Percentiles rank a stretch among this genome's conserved stretches.
Evolutionary conservation across 2,329 filamentous ascomycete species (phyloP).

Genomic region (Colletotrichum sublineola): DNA sequence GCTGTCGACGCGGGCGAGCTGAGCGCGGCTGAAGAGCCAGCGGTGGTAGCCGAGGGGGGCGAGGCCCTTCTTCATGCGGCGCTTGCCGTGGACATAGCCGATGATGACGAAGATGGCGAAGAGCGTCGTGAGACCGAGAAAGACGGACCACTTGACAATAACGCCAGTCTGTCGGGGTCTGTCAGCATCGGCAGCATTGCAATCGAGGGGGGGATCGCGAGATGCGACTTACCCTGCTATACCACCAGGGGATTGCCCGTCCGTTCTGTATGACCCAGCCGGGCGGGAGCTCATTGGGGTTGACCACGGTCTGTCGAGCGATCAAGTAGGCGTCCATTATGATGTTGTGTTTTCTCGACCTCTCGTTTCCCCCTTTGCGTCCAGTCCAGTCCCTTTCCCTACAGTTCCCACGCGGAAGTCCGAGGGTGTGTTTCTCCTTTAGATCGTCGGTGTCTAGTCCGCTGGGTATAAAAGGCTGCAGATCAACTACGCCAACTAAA

Average conservation of each 20-base stretch:
- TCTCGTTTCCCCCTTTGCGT: not conserved
- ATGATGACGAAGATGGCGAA: conserved; percentile 74
- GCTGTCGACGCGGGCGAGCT: conserved; percentile 62
- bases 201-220: not conserved
- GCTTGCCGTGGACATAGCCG: conserved; percentile 78
- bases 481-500: conserved; percentile 36
- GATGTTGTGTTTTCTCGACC: not conserved
- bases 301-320: conserved; percentile 32
- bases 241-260: conserved; percentile 47
- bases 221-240: conserved; percentile 44
- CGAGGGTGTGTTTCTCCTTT: not conserved
- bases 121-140: conserved; percentile 71
- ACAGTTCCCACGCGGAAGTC: not conserved
- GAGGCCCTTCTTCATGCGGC: conserved; percentile 74
- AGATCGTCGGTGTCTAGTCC: not conserved
- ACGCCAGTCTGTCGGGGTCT: conserved; percentile 64
- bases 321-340: conserved; percentile 33
- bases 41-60: conserved; percentile 78
- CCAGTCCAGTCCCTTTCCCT: conserved; percentile 1
- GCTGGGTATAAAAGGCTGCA: conserved; percentile 11
- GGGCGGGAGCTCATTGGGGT: conserved; percentile 43
- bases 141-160: conserved; percentile 79
- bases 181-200: conserved; percentile 6
- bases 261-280: conserved; percentile 47
- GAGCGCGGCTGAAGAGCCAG: conserved; percentile 65